Base-by-base conservation (phyloP, 2,329 filamentous ascomycete species). In the Thelonectria olida region DNA sequence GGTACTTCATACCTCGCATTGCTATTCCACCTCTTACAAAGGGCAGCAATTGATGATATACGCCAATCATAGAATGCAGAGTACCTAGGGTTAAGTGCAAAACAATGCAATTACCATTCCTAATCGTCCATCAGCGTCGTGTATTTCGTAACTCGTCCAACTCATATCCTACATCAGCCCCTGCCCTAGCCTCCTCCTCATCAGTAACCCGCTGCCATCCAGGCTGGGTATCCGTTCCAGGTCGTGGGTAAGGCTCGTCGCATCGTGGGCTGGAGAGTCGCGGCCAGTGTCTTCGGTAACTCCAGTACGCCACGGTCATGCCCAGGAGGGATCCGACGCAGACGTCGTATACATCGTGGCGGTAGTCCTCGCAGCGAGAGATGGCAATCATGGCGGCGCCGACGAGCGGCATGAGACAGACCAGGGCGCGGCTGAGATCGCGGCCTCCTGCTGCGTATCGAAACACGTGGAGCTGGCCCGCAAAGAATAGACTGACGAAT, bases 331-430 rank as follows among this genome's bases (percentile, higher is more conserved):
- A 85, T 0, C 90, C 89, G 6, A 85, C 81, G 51, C 82, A 85
- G 12, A 92, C 88, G 70, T 92, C 89, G 64, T 89, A 90, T 2
- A 90, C 88, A 65, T 92, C 89, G 67, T 92, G 89, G 49, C 90
- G 79, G 71, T 92, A 91, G 74, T 91, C 89, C 75, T 91, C 84
- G 66, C 87, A 90, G 7, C 90, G 81, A 45, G 87, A 89, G 59
- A 91, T 89, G 42, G 88, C 88, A 65, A 92, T 89, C 75, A 90
- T 79, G n/a, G 83, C 80, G 2, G 89, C 90, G 8, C 86, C 87
- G 4, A 91, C 72, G 3, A 90, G 73, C 0, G 89, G 89, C 2
- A 77, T 67, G 2, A 90, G 73, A 55, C 86, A 89, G 5, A 90
- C 54, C 39, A 91, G 71, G 4, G 85, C 83, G 10, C 85, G 81